Evolutionary conservation across 306 rosid species (phyloP), one percentile per base, ranked within the genome.

Genomic region (Quercus gilva): DNA sequence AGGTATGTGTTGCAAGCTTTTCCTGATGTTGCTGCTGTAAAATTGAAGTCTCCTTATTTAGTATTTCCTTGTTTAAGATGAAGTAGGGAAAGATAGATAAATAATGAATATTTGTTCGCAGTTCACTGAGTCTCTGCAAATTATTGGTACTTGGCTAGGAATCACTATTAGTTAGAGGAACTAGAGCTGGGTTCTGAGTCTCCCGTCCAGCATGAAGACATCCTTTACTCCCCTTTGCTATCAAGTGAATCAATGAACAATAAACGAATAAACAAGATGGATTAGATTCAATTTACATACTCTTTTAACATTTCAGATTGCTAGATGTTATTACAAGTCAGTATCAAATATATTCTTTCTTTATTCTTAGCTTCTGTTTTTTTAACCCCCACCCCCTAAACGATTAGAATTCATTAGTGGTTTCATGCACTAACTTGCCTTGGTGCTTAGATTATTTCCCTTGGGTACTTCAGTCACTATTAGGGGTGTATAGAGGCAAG

Each of bases 1-100:
- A 94, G 94, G 95, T 91, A 84, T 80, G 94, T 77, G 59, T 64
- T 71, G 11, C 68, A 53, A 58, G 49, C 33, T 68, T 28, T 84
- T 76, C n/a, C 74, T 41, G 8, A 41, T 41, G 49, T 6, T 41
- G 1, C 49, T 80, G 45, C 51, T 76, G 64, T 64, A 73, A 73
- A 77, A 56, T 26, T 68, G 45, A 31, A 78, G 69, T 69, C 55
- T 59, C 56, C 5, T 28, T 63, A 63, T 41, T 41, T 6, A 9
- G 49, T 41, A 41, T 41, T 41, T 7, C 56, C 20, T 28, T 63
- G 28, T 63, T 63, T 15, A 17, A 26, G 41, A 64, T 15, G 41
- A 35, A 15, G 17, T 28, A 35, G 70, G 3, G 14, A 64, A 64
- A n/a, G 29, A 31, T 61, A 14, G n/a, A 25, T 14, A 35, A 13